These are phyloP conservation scores for Candida mattraensis DNA, from an alignment of 805 yeast genomes.

Conservation along the genomic window DNA sequence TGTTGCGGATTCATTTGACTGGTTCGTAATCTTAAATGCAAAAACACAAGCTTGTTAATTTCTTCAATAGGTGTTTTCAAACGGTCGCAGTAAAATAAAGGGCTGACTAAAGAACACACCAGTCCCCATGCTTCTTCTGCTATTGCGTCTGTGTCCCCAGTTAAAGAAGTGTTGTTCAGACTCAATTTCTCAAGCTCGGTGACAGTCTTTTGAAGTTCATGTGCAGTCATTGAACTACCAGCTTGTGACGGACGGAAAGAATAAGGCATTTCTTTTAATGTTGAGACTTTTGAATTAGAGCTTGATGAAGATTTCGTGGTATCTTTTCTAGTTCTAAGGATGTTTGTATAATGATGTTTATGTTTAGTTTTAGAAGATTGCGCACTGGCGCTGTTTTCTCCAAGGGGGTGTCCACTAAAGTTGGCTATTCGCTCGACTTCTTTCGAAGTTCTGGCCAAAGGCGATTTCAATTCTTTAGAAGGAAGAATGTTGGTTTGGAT, in stretches of 20 bases:
- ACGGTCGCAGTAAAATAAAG: conserved; percentile 49
- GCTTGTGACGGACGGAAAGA: conserved; percentile 35
- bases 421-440: conserved; percentile 34
- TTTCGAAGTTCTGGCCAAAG: conserved; percentile 31
- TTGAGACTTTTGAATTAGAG: conserved; percentile 36
- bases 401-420: conserved; percentile 15
- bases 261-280: conserved; percentile 34
- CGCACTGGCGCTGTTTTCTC: conserved; percentile 7
- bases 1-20: conserved; percentile 9
- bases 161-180: conserved; percentile 26
- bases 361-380: conserved; percentile 26
- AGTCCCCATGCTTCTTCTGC: conserved; percentile 53
- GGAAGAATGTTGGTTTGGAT: conserved; percentile 29
- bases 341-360: conserved; percentile 29
- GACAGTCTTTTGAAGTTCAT: conserved; percentile 32
- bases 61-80: conserved; percentile 58
- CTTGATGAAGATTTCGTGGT: conserved; percentile 36
- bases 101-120: conserved; percentile 41
- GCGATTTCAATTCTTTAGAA: conserved; percentile 30
- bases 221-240: conserved; percentile 27
- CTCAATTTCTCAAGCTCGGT: conserved; percentile 31
- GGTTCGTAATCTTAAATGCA: conserved; percentile 32
- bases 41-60: conserved; percentile 46
- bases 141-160: conserved; percentile 38
- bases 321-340: conserved; percentile 33